Base-by-base conservation (phyloP, 768 basidiomycete genomes). In the Panaeolus cyanescens region DNA sequence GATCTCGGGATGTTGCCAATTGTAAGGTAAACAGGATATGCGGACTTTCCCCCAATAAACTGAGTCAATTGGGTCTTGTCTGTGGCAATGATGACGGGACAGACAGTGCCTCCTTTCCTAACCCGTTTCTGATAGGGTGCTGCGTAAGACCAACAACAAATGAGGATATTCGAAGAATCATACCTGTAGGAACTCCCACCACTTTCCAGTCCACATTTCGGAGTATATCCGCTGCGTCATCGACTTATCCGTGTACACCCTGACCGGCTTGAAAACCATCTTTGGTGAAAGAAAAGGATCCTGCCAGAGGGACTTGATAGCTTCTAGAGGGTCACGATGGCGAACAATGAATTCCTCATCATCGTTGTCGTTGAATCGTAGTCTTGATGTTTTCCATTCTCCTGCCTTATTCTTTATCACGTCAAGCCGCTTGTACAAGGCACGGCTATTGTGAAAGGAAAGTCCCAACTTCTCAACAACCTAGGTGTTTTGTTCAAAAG, bases 11-110 rank as follows among this genome's bases (percentile, higher is more conserved):
- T 70, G 34, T 79, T 78, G 0, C 76, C 79, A 40, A 79, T 64
- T 1, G 77, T 75, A 0, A 79, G 54, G 62, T 81, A 81, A 4
- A 81, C 71, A 1, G 79, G 79, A 62, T 74, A 80, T 7, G 75
- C 74, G 32, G 63, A 57, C 61, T 78, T 75, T 59, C 75, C 70
- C 0, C 77, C 73, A 7, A 66, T 56, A 58, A 78, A 75, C 61
- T 4, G 74, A 70, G 3, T 80, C 65, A 37, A 66, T 53, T 10
- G 76, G 79, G 56, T 79, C 78, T 64, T 60, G 55, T 64, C 62
- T 8, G 65, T 80, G 0, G 77, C 67, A 4, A 81, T 58, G 30
- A 80, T 79, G 5, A 81, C 20, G 6, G 56, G 56, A 20, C n/a
- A 17, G 8, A 57, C n/a, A 25, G 56, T 57, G 33, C 32, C 56